phyloP scores from a whole-genome alignment of 352 stramenopile species.

The Phytophthora hybrid region DNA sequence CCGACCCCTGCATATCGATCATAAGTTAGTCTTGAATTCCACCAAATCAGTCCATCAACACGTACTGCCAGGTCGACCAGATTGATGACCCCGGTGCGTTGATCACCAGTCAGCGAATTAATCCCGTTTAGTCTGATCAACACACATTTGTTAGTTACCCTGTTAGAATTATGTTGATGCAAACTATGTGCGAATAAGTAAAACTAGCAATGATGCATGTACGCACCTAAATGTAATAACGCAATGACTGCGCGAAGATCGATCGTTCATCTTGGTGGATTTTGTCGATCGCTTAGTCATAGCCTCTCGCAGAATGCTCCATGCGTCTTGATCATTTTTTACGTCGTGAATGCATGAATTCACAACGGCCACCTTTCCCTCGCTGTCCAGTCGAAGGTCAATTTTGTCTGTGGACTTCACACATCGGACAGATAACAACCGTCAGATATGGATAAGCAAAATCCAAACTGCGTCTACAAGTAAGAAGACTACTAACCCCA shows the following conservation, averaged over 20 bases:
- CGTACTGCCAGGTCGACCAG: constrained; percentile 84
- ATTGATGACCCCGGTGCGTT: constrained; percentile 74
- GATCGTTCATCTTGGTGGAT: constrained; percentile 87
- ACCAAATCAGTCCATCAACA: background rate
- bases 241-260: constrained; percentile 86
- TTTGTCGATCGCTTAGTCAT: constrained; percentile 79
- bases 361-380: constrained; percentile 68
- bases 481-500: constrained; percentile 42
- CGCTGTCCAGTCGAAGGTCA: constrained; percentile 70
- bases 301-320: constrained; percentile 69
- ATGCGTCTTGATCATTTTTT: constrained; percentile 66
- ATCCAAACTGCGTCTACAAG: background rate
- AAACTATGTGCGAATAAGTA: background rate
- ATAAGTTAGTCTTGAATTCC: background rate
- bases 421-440: constrained; percentile 3
- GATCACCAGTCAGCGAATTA: constrained; percentile 65
- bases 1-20: constrained; percentile 63
- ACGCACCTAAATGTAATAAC: constrained; percentile 84
- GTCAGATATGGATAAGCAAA: background rate
- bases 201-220: background rate
- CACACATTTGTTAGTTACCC: background rate
- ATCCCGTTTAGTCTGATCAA: constrained; percentile 58
- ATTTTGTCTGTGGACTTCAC: constrained; percentile 71
- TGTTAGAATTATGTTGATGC: constrained; percentile 1
- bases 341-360: constrained; percentile 75